phyloP scores from a whole-genome alignment of 2,329 filamentous ascomycete genomes.

The Penicillium sp. region DNA sequence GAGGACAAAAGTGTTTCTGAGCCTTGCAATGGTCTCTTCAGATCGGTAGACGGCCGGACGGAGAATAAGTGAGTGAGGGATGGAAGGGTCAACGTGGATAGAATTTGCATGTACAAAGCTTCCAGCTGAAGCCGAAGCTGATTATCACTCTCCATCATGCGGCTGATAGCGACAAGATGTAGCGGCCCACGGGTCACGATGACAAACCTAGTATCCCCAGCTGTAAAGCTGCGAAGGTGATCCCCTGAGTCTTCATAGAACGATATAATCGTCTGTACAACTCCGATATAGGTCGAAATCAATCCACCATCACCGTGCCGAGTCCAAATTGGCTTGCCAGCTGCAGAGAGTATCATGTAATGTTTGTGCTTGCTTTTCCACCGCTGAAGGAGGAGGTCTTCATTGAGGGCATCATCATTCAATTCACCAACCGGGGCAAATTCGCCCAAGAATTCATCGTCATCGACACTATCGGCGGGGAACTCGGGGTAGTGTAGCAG shows the following conservation, averaged over 20 bases:
- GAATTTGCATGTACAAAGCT: slow-evolving; percentile 95
- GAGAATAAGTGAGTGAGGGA: slow-evolving; percentile 84
- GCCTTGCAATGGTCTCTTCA: slow-evolving; percentile 85
- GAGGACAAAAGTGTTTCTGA: slow-evolving; percentile 90
- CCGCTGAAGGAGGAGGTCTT: slow-evolving; percentile 62
- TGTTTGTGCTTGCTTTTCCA: slow-evolving; percentile 97
- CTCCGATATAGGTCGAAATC: slow-evolving; percentile 90
- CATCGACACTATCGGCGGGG: slow-evolving; percentile 57
- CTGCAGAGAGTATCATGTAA: slow-evolving; percentile 93
- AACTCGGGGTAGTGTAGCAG: slow-evolving; percentile 42
- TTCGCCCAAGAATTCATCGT: slow-evolving; percentile 69
- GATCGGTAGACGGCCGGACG: slow-evolving; percentile 88
- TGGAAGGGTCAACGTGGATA: slow-evolving; percentile 91
- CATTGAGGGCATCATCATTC: slow-evolving; percentile 56
- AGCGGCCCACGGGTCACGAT: slow-evolving; percentile 82
- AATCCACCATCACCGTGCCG: slow-evolving; percentile 87
- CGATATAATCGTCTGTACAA: slow-evolving; percentile 96
- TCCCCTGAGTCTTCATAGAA: slow-evolving; percentile 86
- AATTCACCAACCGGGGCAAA: slow-evolving; percentile 72
- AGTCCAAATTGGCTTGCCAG: slow-evolving; percentile 96
- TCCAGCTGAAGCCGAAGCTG: slow-evolving; percentile 88
- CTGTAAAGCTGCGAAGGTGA: slow-evolving; percentile 78
- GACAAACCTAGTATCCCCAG: slow-evolving; percentile 84
- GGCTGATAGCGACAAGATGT: slow-evolving; percentile 91
- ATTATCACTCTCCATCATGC: slow-evolving; percentile 85